These are phyloP conservation scores for Austroboletus niveus DNA, from an alignment of 1,284 basidiomycete genomes.

Conservation along the genomic window DNA sequence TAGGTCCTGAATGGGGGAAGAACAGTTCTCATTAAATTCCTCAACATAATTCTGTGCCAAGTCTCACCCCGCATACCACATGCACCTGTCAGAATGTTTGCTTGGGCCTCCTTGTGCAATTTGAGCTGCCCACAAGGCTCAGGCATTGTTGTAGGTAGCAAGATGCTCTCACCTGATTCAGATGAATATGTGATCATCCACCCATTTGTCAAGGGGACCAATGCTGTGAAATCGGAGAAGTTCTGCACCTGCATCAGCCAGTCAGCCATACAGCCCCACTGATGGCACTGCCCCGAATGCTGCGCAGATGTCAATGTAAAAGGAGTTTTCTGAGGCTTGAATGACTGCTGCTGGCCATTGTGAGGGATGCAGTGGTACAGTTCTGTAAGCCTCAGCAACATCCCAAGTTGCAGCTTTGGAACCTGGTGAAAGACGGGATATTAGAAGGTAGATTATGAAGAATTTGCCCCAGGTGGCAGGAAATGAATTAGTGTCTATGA, in stretches of 20 bases:
- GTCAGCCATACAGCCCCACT: conserved; percentile 30
- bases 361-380: background rate
- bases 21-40: too few species aligned
- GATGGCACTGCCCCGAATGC: conserved; percentile 29
- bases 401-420: background rate
- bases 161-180: too few species aligned
- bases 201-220: conserved; percentile 2
- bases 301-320: background rate
- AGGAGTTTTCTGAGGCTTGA: background rate
- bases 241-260: conserved; percentile 30
- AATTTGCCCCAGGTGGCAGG: conserved; percentile 2
- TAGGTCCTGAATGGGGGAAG: too few species aligned
- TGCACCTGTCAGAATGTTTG: too few species aligned
- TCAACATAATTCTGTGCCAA: too few species aligned
- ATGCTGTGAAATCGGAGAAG: background rate
- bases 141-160: too few species aligned
- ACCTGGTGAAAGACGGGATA: background rate
- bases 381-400: conserved; percentile 1
- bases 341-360: background rate
- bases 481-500: background rate
- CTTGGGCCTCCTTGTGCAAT: too few species aligned
- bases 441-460: background rate
- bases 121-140: too few species aligned
- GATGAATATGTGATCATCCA: conserved; percentile 4
- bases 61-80: too few species aligned